These are phyloP conservation scores for Quercus alba DNA, from an alignment of 306 rosid species.

Conservation along the genomic window DNA sequence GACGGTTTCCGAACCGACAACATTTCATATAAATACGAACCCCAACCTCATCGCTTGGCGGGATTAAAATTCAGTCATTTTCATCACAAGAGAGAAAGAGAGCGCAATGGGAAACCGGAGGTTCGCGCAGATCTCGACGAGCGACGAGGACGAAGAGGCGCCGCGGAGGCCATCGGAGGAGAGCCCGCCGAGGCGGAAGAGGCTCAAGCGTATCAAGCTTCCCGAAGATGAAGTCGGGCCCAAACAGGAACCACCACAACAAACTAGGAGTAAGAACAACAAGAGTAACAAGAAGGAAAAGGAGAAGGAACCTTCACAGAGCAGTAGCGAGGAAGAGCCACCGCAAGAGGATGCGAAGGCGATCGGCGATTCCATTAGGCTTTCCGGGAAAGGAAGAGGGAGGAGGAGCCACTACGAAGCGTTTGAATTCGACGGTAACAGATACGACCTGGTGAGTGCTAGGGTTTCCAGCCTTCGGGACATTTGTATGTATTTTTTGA, in stretches of 20 bases:
- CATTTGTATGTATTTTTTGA: no score
- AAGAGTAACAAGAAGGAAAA: not conserved
- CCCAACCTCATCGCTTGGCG: not conserved
- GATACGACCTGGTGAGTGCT: conserved; percentile 58
- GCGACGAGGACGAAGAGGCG: conserved; percentile 72
- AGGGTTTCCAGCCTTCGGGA: not conserved
- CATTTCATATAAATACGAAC: not conserved
- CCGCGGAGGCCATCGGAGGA: conserved; percentile 30
- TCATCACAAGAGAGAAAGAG: not conserved
- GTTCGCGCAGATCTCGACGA: conserved; percentile 61
- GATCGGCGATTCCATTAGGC: conserved; percentile 61
- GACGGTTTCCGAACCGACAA: not conserved
- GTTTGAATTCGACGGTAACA: conserved; percentile 75
- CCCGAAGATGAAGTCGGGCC: conserved; percentile 27
- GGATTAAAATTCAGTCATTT: not conserved
- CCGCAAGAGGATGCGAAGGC: conserved; percentile 67
- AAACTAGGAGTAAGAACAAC: not conserved
- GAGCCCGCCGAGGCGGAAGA: conserved; percentile 24
- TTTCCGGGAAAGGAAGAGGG: conserved; percentile 73
- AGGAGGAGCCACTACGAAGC: conserved; percentile 61
- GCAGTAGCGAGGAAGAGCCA: conserved; percentile 36
- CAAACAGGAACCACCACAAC: not conserved
- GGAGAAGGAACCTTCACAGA: not conserved
- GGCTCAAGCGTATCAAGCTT: conserved; percentile 52
- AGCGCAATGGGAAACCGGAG: conserved; percentile 71